Evolutionary conservation across 1,139 yeast species (phyloP).

Genomic region (Kazachstania sp.): DNA sequence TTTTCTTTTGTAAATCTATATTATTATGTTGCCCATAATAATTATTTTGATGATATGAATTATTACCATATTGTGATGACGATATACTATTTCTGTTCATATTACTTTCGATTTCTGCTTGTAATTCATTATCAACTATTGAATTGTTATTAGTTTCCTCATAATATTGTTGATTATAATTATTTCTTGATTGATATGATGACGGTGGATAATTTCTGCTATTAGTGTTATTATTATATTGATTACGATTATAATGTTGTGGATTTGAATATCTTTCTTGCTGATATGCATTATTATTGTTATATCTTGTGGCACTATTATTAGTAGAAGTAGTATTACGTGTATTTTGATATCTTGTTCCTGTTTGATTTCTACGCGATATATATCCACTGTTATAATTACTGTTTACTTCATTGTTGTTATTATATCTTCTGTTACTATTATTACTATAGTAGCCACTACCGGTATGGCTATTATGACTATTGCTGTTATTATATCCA

Average conservation of each 20-base stretch:
- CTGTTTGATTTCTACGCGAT: neutral
- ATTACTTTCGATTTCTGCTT: neutral
- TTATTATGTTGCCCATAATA: neutral
- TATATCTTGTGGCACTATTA: neutral
- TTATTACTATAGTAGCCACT: neutral
- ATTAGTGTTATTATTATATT: neutral
- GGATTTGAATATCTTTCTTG: neutral
- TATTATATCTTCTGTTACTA: neutral
- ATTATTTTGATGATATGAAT: neutral
- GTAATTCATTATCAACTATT: neutral
- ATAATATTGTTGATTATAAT: neutral
- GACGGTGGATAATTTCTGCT: neutral
- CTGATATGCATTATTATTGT: neutral
- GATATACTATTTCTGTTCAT: neutral
- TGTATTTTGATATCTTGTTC: neutral
- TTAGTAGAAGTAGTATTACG: no score
- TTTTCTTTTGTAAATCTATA: no score
- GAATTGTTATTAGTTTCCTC: neutral
- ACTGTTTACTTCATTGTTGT: neutral
- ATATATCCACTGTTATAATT: neutral
- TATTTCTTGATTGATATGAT: no score
- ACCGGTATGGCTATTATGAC: neutral
- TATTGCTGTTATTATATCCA: neutral
- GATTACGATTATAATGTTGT: neutral
- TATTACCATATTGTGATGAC: neutral